Base-by-base conservation (phyloP, 2,329 filamentous ascomycete species). In the Hypoxylon sp. region DNA sequence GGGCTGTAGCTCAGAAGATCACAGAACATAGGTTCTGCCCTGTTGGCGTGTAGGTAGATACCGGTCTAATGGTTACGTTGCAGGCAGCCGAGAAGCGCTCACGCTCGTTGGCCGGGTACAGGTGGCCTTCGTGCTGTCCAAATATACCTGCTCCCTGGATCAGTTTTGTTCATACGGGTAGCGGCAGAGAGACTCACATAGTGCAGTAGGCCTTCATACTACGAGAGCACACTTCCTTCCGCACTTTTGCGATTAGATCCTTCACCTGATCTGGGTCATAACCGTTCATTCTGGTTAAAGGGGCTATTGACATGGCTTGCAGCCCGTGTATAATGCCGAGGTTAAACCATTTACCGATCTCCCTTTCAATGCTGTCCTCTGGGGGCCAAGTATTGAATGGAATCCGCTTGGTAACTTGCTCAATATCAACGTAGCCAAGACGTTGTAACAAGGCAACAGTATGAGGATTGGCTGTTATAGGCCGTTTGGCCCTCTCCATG, bases 331-430 rank as follows among this genome's bases (percentile, higher is more conserved):
- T 90, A 73, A 97, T 84, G 42, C 90, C 91, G 25, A 95, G 83
- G 76, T 95, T 94, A 81, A 97, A 97, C 92, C 93, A 97, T 64
- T 90, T 86, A 31, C 92, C 93, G 59, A 94, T 86, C 49, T 91
- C 87, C 69, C 89, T 90, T 72, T 90, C 85, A 70, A 20, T 20
- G 20, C 89, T 85, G 27, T 85, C 83, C 73, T 93, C 89, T 27
- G 82, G 79, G 65, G 89, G 87, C 91, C 92, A 95, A 25, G 90
- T 89, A 76, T 91, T 95, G 76, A 93, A 85, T 31, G 93, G 92
- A 37, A 95, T 83, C 64, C 86, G 86, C 68, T 92, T 89, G 57
- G 89, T 85, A 68, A 88, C 85, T 77, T 95, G 90, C 70, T 88
- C 86, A 73, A 98, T 89, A 67, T 98, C 91, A 40, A 90, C 89